A percentile compares a stretch with the other conserved stretches of the same genome.
These are phyloP conservation scores for Arthonia radiata DNA, from an alignment of 495 filamentous ascomycete species.

Conservation along the genomic window DNA sequence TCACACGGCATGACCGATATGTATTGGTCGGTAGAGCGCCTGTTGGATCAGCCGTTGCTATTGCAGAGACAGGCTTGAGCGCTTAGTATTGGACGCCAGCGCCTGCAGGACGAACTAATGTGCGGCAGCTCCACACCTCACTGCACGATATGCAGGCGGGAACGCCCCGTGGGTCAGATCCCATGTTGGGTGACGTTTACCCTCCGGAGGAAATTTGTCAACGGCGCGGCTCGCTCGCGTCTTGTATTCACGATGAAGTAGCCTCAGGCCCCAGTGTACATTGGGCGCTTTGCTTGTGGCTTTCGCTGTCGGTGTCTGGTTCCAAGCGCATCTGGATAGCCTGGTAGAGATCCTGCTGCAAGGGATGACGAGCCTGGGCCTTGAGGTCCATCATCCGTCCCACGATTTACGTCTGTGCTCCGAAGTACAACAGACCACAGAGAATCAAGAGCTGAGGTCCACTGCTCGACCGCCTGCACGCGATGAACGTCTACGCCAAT, in stretches of 20 bases:
- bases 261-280: constrained; percentile 1
- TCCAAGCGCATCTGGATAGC: neutral
- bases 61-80: no score
- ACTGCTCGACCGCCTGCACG: constrained; percentile 43
- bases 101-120: neutral
- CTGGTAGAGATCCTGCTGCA: neutral
- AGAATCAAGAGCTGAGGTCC: constrained; percentile 38
- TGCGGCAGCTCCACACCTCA: neutral
- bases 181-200: neutral
- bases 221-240: no score
- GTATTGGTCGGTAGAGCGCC: no score
- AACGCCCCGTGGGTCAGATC: neutral
- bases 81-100: neutral
- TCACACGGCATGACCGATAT: no score
- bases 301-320: neutral
- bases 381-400: constrained; percentile 15
- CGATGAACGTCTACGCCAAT: constrained; percentile 50
- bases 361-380: neutral
- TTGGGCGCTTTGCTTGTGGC: neutral
- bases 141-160: neutral
- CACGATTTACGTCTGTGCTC: constrained; percentile 51
- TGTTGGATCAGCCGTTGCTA: no score
- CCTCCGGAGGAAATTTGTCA: no score
- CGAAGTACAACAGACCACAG: constrained; percentile 42
- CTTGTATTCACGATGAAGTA: neutral